phyloP scores from a whole-genome alignment of 345 rosid species.

The Bruguiera parviflora region DNA sequence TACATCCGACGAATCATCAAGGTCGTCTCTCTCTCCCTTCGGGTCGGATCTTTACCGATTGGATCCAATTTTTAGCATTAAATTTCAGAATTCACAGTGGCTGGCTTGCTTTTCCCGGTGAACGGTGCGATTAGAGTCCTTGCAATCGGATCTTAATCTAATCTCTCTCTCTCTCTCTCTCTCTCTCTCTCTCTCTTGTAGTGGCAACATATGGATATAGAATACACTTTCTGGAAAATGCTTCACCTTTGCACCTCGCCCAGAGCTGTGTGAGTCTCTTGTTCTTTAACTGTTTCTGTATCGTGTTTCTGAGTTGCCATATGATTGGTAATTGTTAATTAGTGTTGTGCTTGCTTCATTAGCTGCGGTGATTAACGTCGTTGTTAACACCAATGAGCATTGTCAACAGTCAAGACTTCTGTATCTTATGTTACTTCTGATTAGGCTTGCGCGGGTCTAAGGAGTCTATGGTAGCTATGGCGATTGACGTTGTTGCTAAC shows the following conservation, averaged over 20 bases:
- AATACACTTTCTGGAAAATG: slow-evolving; percentile 99
- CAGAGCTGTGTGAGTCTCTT: slow-evolving; percentile 78
- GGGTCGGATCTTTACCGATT: slow-evolving; percentile 28
- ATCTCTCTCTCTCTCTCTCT: slow-evolving; percentile 11
- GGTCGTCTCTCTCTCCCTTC: slow-evolving; percentile 34
- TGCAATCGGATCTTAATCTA: too few species aligned
- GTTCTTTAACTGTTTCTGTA: background rate
- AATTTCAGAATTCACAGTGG: background rate
- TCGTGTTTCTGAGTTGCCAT: background rate
- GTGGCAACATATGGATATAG: slow-evolving; percentile 99
- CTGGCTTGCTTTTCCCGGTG: too few species aligned
- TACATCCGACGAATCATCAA: slow-evolving; percentile 92
- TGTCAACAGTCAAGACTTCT: too few species aligned
- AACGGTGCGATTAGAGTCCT: too few species aligned
- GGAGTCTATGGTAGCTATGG: too few species aligned
- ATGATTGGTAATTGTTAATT: too few species aligned
- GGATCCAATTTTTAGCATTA: background rate
- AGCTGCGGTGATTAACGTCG: too few species aligned
- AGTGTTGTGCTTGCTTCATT: too few species aligned
- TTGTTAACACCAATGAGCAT: too few species aligned
- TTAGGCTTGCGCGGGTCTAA: too few species aligned
- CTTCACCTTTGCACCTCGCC: slow-evolving; percentile 95
- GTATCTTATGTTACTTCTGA: too few species aligned
- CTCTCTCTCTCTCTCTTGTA: slow-evolving; percentile 27
- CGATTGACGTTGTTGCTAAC: too few species aligned